phyloP scores from a whole-genome alignment of 2,329 filamentous ascomycete genomes.

The Leptoxyphium fumago region DNA sequence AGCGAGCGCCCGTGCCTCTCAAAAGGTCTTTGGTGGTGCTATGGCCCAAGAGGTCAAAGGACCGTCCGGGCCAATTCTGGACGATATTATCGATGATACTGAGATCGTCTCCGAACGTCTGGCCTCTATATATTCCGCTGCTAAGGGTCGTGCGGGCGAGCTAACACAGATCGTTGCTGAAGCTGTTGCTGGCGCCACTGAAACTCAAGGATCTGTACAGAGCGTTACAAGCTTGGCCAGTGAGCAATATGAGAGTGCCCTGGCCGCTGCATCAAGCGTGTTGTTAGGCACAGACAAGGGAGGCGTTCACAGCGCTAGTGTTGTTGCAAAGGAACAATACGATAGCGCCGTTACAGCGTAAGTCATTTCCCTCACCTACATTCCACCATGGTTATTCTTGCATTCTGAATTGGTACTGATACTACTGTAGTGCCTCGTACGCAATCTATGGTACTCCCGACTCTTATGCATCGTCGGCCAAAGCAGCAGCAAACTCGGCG shows the following conservation, averaged over 20 bases:
- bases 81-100: constrained; percentile 27
- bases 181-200: constrained; percentile 32
- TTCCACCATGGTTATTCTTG: neutral
- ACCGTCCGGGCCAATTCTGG: constrained; percentile 33
- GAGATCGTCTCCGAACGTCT: constrained; percentile 36
- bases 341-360: constrained; percentile 42
- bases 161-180: constrained; percentile 42
- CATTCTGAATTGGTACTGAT: constrained; percentile 5
- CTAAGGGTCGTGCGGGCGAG: constrained; percentile 37
- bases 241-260: constrained; percentile 42
- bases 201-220: constrained; percentile 32
- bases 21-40: constrained; percentile 40
- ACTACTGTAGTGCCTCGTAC: constrained; percentile 33
- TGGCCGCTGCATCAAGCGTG: constrained; percentile 41
- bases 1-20: constrained; percentile 7
- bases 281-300: constrained; percentile 36
- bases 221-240: constrained; percentile 39
- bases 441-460: constrained; percentile 39
- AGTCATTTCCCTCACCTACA: constrained; percentile 12
- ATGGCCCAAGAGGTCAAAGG: constrained; percentile 37
- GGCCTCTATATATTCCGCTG: constrained; percentile 36
- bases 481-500: constrained; percentile 18
- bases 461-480: constrained; percentile 28
- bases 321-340: constrained; percentile 40
- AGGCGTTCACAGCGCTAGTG: constrained; percentile 30